Base-by-base conservation (phyloP, 2,329 filamentous ascomycete species). In the Aspergillus carbonarius region DNA sequence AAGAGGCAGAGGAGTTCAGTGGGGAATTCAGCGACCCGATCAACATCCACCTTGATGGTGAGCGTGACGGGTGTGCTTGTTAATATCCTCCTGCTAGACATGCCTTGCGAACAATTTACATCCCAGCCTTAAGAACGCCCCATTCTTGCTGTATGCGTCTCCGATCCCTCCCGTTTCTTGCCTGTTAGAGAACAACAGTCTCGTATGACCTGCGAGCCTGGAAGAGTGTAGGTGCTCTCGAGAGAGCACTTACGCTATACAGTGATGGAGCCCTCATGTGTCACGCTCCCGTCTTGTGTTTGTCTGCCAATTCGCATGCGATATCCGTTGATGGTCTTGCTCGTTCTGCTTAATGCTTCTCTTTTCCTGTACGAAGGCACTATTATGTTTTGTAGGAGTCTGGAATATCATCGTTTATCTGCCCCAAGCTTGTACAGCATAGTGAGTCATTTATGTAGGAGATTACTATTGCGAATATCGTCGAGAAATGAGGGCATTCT, bases 1-100 rank as follows among this genome's bases (percentile, higher is more conserved):
- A 99, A 80, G 95, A 98, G 78, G 93, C 93, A 1, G 93, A 97
- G 74, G 95, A 99, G 77, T 99, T 96, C 79, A 96, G 90, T 75
- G 92, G 92, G 60, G 95, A 98, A 76, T 99, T 96, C 81, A 92
- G 92, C 71, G 95, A 98, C 74, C 93, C 93, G 52, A 98, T 99
- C 79, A 96, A 96, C 76, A 97, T 99, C 76, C 92, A 96, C 78
- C 90, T 97, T 68, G 93, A 96, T 78, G 92, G 92, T 76, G 91
- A 96, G 70, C 88, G 91, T 69, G 92, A 96, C 71, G 92, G 93
- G 58, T 99, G 95, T 78, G 88, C 93, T 69, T 99, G 95, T 81
- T 99, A 84, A 84, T 69, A 68, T 61, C 64, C 62, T 57, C 54
- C 50, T 61, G 51, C 66, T 66, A 62, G 59, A 62, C 62, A 61